Conservation (phyloP, 2,329 filamentous ascomycete species). For the Parastagonospora nodorum region DNA sequence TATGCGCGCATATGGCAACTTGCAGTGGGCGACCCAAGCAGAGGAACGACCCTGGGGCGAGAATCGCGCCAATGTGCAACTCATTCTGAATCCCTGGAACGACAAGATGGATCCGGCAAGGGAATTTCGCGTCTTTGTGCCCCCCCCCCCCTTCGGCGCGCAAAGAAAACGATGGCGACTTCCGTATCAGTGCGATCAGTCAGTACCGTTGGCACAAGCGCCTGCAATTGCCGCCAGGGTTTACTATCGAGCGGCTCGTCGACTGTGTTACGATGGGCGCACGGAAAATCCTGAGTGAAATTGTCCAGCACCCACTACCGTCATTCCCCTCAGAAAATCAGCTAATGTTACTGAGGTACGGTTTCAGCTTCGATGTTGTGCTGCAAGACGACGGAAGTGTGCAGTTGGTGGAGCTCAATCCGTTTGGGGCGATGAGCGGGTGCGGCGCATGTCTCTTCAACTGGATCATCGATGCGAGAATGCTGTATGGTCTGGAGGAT, state of each 20-base stretch:
- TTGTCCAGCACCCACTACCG: too few relatives aligned
- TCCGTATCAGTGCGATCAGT: too few relatives aligned
- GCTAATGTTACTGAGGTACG: slow-evolving; percentile 43
- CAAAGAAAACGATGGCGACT: too few relatives aligned
- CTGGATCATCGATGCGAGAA: slow-evolving; percentile 48
- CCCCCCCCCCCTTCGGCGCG: slow-evolving; percentile 39
- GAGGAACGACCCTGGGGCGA: slow-evolving; percentile 19
- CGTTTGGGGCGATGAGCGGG: slow-evolving; percentile 51
- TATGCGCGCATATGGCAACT: slow-evolving; percentile 42
- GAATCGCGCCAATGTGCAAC: slow-evolving; percentile 22
- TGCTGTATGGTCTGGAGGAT: slow-evolving; percentile 46
- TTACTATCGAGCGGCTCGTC: too few relatives aligned
- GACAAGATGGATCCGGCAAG: slow-evolving; percentile 43
- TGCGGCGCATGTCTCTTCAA: slow-evolving; percentile 56
- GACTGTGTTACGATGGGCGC: too few relatives aligned
- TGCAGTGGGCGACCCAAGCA: slow-evolving; percentile 19
- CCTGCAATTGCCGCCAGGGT: too few relatives aligned
- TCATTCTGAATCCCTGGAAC: slow-evolving; percentile 53
- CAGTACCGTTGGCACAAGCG: too few relatives aligned
- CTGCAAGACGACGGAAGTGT: slow-evolving; percentile 36
- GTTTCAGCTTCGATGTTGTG: slow-evolving; percentile 53
- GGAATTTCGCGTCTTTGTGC: slow-evolving; percentile 55
- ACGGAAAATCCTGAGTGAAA: too few relatives aligned
- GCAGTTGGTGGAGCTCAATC: slow-evolving; percentile 53
- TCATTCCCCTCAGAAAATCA: slow-evolving; percentile 9